Conservation (phyloP, 371 early-diverging fungal species). For the Mortierella sp. region DNA sequence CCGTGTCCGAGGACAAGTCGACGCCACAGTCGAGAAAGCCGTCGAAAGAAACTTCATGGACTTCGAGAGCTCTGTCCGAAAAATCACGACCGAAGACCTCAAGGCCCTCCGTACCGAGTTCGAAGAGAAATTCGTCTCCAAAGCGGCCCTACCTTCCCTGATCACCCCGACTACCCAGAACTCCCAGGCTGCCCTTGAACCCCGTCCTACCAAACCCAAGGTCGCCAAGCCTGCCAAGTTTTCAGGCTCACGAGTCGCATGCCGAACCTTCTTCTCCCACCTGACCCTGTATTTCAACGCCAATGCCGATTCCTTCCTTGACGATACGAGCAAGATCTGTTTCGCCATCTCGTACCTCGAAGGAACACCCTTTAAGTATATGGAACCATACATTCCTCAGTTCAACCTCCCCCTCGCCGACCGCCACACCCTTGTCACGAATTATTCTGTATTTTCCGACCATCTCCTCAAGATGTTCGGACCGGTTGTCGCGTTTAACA, state of each 20-base stretch:
- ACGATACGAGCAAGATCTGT: slow-evolving; percentile 5
- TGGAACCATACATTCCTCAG: neutral
- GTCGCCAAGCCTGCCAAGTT: neutral
- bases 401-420: neutral
- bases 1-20: too few relatives aligned
- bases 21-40: too few relatives aligned
- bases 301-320: neutral
- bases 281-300: slow-evolving; percentile 6
- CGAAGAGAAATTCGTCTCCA: too few relatives aligned
- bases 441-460: neutral
- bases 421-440: neutral
- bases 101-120: too few relatives aligned
- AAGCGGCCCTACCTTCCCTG: too few relatives aligned
- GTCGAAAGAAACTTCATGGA: too few relatives aligned
- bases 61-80: too few relatives aligned
- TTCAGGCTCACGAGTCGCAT: slow-evolving; percentile 10
- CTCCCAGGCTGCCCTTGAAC: too few relatives aligned
- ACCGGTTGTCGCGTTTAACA: too few relatives aligned
- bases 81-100: too few relatives aligned
- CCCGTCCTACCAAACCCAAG: slow-evolving; percentile 4
- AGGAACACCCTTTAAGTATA: slow-evolving; percentile 7
- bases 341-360: slow-evolving; percentile 4
- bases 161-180: too few relatives aligned
- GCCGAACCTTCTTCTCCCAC: slow-evolving; percentile 7
- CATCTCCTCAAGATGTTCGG: slow-evolving; percentile 1